A percentile compares a stretch with the other conserved stretches of the same genome.
Conservation (phyloP, 202 grass and related monocot species). For the Schoenoplectus tabernaemontani region DNA sequence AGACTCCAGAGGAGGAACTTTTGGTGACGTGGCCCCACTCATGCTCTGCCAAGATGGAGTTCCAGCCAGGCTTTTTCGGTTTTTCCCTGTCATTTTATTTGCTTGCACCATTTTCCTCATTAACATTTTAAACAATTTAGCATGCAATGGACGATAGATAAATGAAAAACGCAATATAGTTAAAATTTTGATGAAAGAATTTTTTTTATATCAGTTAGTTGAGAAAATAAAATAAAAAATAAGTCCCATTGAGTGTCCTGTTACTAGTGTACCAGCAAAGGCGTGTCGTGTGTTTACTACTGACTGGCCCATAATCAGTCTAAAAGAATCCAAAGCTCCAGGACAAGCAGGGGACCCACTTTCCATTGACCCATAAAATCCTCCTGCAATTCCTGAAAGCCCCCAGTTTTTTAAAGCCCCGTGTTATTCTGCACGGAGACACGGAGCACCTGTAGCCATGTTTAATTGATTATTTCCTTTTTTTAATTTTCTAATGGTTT, state of each 20-base stretch:
- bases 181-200: too few species aligned
- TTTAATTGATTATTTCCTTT: background rate
- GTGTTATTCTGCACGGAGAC: background rate
- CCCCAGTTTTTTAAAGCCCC: too few species aligned
- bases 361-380: background rate
- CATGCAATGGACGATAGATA: too few species aligned
- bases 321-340: background rate
- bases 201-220: too few species aligned
- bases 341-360: background rate
- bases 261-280: too few species aligned
- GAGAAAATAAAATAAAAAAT: too few species aligned
- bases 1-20: background rate
- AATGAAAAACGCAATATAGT: too few species aligned
- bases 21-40: background rate
- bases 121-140: too few species aligned
- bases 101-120: too few species aligned
- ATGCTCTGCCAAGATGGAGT: conserved; percentile 12
- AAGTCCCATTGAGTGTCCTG: too few species aligned
- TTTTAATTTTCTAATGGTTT: too few species aligned
- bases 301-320: background rate
- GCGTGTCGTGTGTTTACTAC: background rate
- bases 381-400: background rate
- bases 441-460: background rate
- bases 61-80: background rate
- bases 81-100: conserved; percentile 5